Evolutionary conservation across 2,329 filamentous ascomycete genomes (phyloP).

Genomic region (Ophiostoma perfectum): DNA sequence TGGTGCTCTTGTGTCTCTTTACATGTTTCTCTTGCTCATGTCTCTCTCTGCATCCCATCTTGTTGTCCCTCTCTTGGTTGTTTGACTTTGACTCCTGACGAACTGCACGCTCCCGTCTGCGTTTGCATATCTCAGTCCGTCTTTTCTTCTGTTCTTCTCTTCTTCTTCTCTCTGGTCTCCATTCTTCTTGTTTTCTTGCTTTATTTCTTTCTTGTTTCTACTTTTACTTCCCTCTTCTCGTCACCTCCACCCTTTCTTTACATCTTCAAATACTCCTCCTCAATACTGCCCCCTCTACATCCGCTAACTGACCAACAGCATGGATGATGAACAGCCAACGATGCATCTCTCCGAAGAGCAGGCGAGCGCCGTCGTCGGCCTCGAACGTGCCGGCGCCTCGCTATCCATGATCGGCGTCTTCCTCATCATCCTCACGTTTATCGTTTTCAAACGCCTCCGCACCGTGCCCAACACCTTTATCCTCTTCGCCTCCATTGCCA

Average conservation of each 20-base stretch:
- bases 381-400: slow-evolving; percentile 51
- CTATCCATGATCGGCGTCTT: slow-evolving; percentile 48
- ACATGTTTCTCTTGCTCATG: background rate
- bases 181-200: background rate
- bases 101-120: background rate
- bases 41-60: background rate
- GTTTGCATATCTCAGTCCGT: background rate
- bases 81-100: background rate
- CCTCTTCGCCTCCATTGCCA: slow-evolving; percentile 55
- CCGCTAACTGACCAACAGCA: slow-evolving; percentile 9
- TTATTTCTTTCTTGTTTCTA: background rate
- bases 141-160: no score
- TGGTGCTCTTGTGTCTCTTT: background rate
- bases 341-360: slow-evolving; percentile 35
- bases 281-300: background rate
- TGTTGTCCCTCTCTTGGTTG: background rate
- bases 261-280: background rate
- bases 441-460: slow-evolving; percentile 46
- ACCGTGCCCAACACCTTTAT: slow-evolving; percentile 59
- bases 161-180: background rate
- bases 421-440: slow-evolving; percentile 50
- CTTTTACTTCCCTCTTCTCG: background rate
- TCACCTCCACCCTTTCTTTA: background rate
- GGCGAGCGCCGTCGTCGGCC: slow-evolving; percentile 40
- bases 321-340: slow-evolving; percentile 19